These are phyloP conservation scores for Eremochloa ophiuroides DNA, from an alignment of 176 grass and related monocot species.

Conservation along the genomic window DNA sequence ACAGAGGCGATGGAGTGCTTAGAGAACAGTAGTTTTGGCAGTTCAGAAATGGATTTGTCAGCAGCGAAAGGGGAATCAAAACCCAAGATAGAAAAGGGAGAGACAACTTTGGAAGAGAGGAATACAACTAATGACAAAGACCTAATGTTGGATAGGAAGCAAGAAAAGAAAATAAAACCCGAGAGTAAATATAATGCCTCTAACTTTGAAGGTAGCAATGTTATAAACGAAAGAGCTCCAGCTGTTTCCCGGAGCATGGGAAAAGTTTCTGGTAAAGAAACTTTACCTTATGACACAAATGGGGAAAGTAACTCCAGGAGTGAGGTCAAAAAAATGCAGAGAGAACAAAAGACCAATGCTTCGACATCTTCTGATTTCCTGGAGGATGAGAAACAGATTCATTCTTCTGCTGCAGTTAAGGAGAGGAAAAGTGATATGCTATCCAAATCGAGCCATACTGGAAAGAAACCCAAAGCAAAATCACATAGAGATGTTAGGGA, in stretches of 20 bases:
- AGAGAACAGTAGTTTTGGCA: conserved; percentile 42
- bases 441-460: conserved; percentile 48
- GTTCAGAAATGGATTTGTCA: conserved; percentile 41
- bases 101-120: conserved; percentile 37
- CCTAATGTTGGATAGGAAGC: conserved; percentile 42
- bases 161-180: conserved; percentile 64
- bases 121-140: conserved; percentile 42
- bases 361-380: conserved; percentile 40
- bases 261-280: conserved; percentile 49
- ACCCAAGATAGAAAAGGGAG: conserved; percentile 52
- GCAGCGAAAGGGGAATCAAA: conserved; percentile 47
- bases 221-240: conserved; percentile 47
- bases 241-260: conserved; percentile 35
- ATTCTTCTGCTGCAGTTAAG: conserved; percentile 44
- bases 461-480: conserved; percentile 59
- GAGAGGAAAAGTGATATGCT: conserved; percentile 56
- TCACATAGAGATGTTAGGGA: conserved; percentile 42
- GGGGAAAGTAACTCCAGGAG: conserved; percentile 44
- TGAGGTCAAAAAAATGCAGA: conserved; percentile 55
- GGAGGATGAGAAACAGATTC: conserved; percentile 34
- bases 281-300: conserved; percentile 32
- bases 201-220: conserved; percentile 45
- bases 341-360: conserved; percentile 49
- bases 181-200: conserved; percentile 41
- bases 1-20: conserved; percentile 27